Evolutionary conservation across 768 basidiomycete genomes (phyloP), one percentile per base, ranked within the genome.

Genomic region (Kwoniella sp.): DNA sequence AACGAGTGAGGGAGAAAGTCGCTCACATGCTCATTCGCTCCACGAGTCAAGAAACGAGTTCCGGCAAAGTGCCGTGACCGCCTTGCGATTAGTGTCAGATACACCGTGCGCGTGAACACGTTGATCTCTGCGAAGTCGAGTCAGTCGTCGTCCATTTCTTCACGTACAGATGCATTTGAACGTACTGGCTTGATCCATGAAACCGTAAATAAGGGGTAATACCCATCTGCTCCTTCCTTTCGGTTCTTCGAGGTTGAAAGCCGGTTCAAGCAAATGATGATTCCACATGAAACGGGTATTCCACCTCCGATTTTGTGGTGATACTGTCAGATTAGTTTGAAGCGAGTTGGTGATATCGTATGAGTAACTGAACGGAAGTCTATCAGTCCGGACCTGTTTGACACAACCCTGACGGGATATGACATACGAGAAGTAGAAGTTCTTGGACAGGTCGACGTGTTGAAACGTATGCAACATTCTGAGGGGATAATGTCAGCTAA

Each of bases 141-240:
- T 63, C 21, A 63, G 61, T 55, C 50, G 10, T 15, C 13, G 22
- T 48, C 13, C 26, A 12, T 15, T n/a, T 7, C 19, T 15, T 13
- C 17, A 13, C 13, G 8, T 0, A 5, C 13, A 44, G 9, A 55
- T 21, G n/a, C 54, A 55, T 58, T 30, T 13, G 30, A 8, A 83
- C 92, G 72, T 67, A 96, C 95, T 98, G 29, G 95, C 92, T 87
- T 99, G 96, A 73, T 98, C 95, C 13, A 98, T 91, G 75, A 95
- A 94, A 0, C 96, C 96, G 66, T 98, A 92, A 0, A 98, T 88
- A 55, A 99, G 82, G 0, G 96, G 92, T 15, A 96, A 80, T 6
- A 97, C 83, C 95, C 95, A 99, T 55, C 88, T 84, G 29, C 88
- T 85, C 36, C 68, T 67, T 10, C 70, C 79, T 36, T 74, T 64